Evolutionary conservation across 306 rosid species (phyloP).

Genomic region (Urtica urens): DNA sequence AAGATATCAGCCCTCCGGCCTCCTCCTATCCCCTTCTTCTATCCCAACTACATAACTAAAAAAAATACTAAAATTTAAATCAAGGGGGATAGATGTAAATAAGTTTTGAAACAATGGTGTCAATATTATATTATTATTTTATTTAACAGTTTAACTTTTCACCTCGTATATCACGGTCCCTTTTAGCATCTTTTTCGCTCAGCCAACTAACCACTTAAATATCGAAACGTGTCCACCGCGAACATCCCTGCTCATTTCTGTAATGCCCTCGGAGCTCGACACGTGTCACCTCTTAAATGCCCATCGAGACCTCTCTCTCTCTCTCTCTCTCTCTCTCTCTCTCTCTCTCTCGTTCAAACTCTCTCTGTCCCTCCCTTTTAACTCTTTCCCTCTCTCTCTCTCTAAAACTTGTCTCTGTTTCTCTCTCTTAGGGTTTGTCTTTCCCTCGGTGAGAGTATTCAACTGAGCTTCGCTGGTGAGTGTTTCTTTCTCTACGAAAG

Average conservation of each 20-base stretch:
- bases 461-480: constrained; percentile 24
- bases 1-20: no score
- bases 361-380: constrained; percentile 28
- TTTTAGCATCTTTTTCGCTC: not conserved
- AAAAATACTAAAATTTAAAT: no score
- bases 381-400: constrained; percentile 18
- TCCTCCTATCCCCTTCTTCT: no score
- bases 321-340: constrained; percentile 13
- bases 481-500: not conserved
- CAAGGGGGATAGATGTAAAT: no score
- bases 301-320: constrained; percentile 17
- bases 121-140: no score
- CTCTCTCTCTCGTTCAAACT: constrained; percentile 30
- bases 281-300: constrained; percentile 31
- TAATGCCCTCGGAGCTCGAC: constrained; percentile 14
- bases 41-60: no score
- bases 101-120: no score
- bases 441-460: constrained; percentile 9
- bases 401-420: constrained; percentile 1
- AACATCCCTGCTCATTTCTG: constrained; percentile 7
- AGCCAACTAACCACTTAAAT: constrained; percentile 9
- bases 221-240: constrained; percentile 12
- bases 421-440: constrained; percentile 39
- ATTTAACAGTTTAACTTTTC: no score
- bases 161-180: constrained; percentile 18